Conservation (phyloP, 345 rosid genomes). For the Kandelia obovata region DNA sequence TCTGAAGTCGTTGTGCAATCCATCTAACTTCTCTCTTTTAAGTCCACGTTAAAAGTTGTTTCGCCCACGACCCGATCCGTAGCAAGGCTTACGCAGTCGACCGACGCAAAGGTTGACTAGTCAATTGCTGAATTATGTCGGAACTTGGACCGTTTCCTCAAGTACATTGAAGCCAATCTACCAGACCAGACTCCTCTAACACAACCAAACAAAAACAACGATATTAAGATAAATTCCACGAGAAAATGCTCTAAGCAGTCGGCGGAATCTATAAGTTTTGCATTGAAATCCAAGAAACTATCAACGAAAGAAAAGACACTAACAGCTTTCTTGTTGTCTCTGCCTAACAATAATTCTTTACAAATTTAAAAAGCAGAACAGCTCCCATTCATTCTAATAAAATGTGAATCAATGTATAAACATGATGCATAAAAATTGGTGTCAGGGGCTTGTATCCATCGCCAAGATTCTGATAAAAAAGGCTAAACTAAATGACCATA, state of each 20-base stretch:
- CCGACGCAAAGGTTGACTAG: slow-evolving; percentile 23
- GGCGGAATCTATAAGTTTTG: no score
- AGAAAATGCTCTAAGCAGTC: no score
- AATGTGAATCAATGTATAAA: background rate
- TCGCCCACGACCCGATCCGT: background rate
- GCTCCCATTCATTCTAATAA: no score
- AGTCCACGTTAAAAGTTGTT: background rate
- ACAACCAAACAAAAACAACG: background rate
- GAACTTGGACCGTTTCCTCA: background rate
- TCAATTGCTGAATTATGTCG: no score
- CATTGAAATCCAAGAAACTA: no score
- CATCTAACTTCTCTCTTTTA: background rate
- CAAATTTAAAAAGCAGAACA: no score
- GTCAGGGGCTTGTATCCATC: background rate
- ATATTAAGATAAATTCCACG: background rate
- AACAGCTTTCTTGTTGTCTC: no score
- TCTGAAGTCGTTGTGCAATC: no score
- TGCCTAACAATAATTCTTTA: no score
- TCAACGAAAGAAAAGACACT: no score
- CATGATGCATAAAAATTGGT: background rate
- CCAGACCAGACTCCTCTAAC: background rate
- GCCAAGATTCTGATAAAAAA: slow-evolving; percentile 11
- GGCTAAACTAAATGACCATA: slow-evolving; percentile 8
- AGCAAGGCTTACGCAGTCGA: slow-evolving; percentile 20
- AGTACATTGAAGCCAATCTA: background rate